These are phyloP conservation scores for Neurospora sp. DNA, from an alignment of 495 filamentous ascomycete species.

Conservation along the genomic window DNA sequence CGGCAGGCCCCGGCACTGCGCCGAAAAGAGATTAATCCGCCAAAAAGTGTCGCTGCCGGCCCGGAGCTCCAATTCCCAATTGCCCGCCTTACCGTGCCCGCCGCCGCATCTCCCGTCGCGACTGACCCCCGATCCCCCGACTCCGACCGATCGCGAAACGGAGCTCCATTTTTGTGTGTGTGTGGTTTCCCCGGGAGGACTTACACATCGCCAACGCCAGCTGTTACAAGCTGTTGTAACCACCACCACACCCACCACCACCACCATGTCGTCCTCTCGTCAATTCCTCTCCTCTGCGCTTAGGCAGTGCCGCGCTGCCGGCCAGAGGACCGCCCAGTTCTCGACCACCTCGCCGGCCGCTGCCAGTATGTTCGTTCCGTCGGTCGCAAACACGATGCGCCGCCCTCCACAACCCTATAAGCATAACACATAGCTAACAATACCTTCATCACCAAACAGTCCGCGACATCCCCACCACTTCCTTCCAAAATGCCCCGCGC, in stretches of 20 bases:
- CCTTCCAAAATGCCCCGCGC: conserved; percentile 8
- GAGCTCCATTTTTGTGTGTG: not conserved
- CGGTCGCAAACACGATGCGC: not conserved
- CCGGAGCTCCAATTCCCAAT: not conserved
- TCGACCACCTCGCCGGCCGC: conserved; percentile 6
- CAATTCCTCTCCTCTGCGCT: conserved; percentile 9
- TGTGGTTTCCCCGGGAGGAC: not conserved
- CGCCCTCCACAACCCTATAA: not conserved
- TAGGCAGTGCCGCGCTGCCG: conserved; percentile 1
- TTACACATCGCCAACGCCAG: not conserved
- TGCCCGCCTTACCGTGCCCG: not conserved
- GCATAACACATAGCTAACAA: not conserved
- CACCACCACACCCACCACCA: not conserved
- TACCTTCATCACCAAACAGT: conserved; percentile 2
- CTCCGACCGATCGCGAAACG: not conserved
- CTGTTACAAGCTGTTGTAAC: not conserved
- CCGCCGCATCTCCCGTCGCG: not conserved
- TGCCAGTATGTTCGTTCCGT: conserved; percentile 1
- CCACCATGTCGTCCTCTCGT: conserved; percentile 5
- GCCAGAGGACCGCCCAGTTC: conserved; percentile 2
- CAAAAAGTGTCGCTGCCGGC: conserved; percentile 2
- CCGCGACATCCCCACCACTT: conserved; percentile 6
- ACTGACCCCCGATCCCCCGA: not conserved
- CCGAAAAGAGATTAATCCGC: conserved; percentile 3
- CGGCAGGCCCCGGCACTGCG: not conserved